phyloP scores from a whole-genome alignment of 2,329 filamentous ascomycete genomes.

The Verticillium dahliae region DNA sequence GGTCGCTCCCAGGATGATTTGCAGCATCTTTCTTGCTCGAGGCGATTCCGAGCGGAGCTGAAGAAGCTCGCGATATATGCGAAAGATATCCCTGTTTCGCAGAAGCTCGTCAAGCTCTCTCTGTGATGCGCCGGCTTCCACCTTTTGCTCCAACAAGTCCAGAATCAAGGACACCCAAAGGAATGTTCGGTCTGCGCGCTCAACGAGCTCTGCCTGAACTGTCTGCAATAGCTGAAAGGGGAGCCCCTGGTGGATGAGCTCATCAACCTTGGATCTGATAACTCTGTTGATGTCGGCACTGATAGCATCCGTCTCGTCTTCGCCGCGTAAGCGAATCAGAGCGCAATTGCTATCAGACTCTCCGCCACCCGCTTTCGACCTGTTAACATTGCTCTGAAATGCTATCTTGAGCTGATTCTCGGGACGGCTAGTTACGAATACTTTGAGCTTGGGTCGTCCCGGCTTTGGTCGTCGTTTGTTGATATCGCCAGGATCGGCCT shows the following conservation, averaged over 20 bases:
- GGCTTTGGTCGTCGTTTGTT: no score
- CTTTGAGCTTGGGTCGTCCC: constrained; percentile 5
- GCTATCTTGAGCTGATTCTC: constrained; percentile 12
- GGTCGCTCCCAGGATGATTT: constrained; percentile 9
- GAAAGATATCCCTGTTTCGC: constrained; percentile 8
- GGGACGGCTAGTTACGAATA: constrained; percentile 13
- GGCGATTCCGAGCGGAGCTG: constrained; percentile 1
- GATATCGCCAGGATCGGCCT: no score
- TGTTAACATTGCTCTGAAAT: constrained; percentile 2
- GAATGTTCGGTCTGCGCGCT: constrained; percentile 14
- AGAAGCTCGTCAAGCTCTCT: constrained; percentile 10
- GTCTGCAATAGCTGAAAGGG: constrained; percentile 6
- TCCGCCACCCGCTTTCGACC: neutral
- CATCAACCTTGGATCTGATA: constrained; percentile 8
- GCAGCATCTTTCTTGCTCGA: constrained; percentile 10
- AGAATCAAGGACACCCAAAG: constrained; percentile 15
- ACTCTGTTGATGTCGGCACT: constrained; percentile 11
- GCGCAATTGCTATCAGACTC: neutral
- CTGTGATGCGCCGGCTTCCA: constrained; percentile 7
- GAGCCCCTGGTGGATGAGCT: constrained; percentile 6
- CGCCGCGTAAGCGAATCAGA: constrained; percentile 10
- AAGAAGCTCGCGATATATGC: constrained; percentile 11
- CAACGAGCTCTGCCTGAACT: constrained; percentile 6
- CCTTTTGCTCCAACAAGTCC: constrained; percentile 8
- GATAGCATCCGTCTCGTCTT: constrained; percentile 11